phyloP scores from a whole-genome alignment of 371 early-diverging fungal species.

The Chytridium lagenaria region DNA sequence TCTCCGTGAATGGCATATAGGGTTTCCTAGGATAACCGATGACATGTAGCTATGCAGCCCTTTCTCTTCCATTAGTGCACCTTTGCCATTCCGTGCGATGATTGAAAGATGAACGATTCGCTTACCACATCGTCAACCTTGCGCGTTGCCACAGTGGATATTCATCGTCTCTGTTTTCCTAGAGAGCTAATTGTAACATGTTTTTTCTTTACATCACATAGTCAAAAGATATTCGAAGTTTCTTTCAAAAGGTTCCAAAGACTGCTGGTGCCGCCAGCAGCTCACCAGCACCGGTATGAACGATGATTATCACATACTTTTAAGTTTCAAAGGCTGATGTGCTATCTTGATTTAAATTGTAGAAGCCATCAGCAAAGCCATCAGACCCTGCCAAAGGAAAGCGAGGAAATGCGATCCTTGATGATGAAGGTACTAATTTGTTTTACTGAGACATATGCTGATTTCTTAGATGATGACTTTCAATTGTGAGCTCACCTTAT shows the following conservation, averaged over 20 bases:
- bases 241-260: constrained; percentile 4
- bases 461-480: neutral
- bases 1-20: no score
- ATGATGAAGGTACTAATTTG: neutral
- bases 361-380: neutral
- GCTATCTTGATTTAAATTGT: no score
- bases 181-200: no score
- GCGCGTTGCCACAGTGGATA: no score
- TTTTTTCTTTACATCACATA: no score
- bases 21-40: no score
- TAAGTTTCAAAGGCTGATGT: neutral
- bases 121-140: no score
- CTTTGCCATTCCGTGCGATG: no score
- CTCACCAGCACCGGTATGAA: neutral
- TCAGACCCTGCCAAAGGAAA: neutral
- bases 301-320: neutral
- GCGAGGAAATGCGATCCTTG: neutral
- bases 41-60: no score
- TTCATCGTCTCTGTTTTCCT: no score
- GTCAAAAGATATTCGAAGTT: constrained; percentile 2
- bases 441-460: neutral
- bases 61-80: no score
- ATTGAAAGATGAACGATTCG: no score
- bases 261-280: neutral
- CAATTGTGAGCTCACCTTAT: neutral